A percentile compares a stretch with the other conserved stretches of the same genome.
These are phyloP conservation scores for Salix dunnii DNA, from an alignment of 345 rosid species.

Conservation along the genomic window DNA sequence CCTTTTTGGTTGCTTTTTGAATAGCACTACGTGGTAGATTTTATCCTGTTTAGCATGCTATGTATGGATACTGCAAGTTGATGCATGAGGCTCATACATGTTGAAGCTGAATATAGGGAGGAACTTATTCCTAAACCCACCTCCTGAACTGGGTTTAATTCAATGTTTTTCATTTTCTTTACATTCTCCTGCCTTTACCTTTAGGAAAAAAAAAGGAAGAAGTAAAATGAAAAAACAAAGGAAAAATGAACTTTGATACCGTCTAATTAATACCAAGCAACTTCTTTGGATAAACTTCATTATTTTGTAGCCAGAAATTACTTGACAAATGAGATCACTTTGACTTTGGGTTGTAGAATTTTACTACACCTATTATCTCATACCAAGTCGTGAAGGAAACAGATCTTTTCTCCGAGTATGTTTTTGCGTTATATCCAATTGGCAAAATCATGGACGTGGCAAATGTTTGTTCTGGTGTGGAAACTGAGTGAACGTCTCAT, in stretches of 20 bases:
- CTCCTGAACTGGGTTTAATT: background rate
- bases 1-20: background rate
- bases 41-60: background rate
- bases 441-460: background rate
- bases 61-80: background rate
- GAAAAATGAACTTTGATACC: background rate
- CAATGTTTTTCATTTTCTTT: background rate
- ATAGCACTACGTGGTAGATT: background rate
- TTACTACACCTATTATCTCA: background rate
- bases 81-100: background rate
- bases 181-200: background rate
- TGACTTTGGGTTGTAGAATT: background rate
- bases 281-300: background rate
- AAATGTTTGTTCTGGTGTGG: background rate
- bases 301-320: background rate
- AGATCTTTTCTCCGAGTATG: background rate
- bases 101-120: background rate
- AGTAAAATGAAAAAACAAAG: background rate
- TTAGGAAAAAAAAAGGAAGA: background rate
- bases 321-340: background rate
- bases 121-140: background rate
- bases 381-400: background rate
- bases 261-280: background rate
- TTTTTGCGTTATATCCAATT: background rate
- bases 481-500: background rate